Evolutionary conservation across 768 basidiomycete genomes (phyloP), one percentile per base, ranked within the genome.

Genomic region (Trametes punicea): DNA sequence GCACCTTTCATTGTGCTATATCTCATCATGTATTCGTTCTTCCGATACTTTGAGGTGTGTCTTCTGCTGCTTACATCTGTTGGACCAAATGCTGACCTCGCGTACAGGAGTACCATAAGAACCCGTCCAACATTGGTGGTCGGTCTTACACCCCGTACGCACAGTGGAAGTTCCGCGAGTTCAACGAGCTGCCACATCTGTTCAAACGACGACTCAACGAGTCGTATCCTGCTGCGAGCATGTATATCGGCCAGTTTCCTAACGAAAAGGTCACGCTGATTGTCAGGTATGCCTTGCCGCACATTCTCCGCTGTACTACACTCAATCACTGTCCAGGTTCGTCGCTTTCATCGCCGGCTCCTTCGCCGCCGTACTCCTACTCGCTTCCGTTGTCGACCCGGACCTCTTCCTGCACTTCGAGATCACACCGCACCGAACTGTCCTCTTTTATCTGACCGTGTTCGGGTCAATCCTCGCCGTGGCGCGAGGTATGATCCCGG

Each of bases 151-250:
- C 97, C 0, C 88, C 87, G 0, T 95, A 89, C 57, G 95, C 95
- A 4, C 87, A 92, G 58, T 99, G 97, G 97, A 98, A 98, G 68
- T 98, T 98, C 68, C 81, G 97, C 53, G 97, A 99, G 69, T 99
- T 98, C 77, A 99, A 99, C 68, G 97, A 99, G 66, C 76, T 99
- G 8, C 90, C 93, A 0, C 97, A 99, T 72, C 75, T 95, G 31
- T 99, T 98, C 70, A 78, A 83, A 31, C 79, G 92, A 44, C 79
- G 97, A 48, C 75, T 98, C 44, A 86, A 93, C 61, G 85, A 91
- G 66, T 93, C 91, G 53, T 93, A 95, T 63, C 93, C 92, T 0
- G 74, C 85, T 9, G 90, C 97, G 10, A 93, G 87, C 69, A 88
- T 93, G 78, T 99, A 98, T 69, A 93, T 98, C 59, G 92, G 93